Evolutionary conservation across 169 alveolate genomes (phyloP), one percentile per base, ranked within the genome.

Genomic region (Cryptosporidium felis): DNA sequence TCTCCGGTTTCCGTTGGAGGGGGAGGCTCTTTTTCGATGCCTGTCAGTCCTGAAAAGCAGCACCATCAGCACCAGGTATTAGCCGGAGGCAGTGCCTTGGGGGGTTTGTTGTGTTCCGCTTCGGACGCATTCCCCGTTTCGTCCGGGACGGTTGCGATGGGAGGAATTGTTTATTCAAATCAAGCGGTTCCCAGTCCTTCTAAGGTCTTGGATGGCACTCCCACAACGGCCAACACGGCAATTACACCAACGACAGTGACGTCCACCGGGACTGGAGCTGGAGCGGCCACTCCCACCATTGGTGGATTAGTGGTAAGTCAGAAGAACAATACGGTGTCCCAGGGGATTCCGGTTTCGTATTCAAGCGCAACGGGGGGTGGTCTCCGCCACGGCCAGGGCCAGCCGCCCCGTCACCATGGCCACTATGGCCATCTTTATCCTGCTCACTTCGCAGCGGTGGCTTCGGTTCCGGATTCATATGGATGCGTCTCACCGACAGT

Each of bases 1-100:
- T 46, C 81, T 18, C 63, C 61, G n/a, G 45, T 65, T 21, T 47
- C 61, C 2, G 42, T 65, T 47, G 81, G 62, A 46, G 45, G 16
- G n/a, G n/a, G 21, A 21, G 4, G 30, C 14, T 65, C 81, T 10
- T 46, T 45, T n/a, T 65, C 81, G 26, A 30, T 26, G 5, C 12
- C n/a, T 9, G 28, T 65, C 4, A n/a, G 63, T 6, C 61, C 81
- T 8, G 81, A 65, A 12, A 65, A 46, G 12, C 12, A 42, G 12
- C 12, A 12, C 49, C 12, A 42, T 12, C 12, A 42, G 26, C 42
- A 42, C 18, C 42, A 42, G 60, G 61, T 32, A 26, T 9, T 38
- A 14, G 6, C 47, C 36, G 34, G 21, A 14, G 49, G 60, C 18
- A 5, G n/a, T 41, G 14, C 1, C 56, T 62, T n/a, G n/a, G n/a